Evolutionary conservation across 345 rosid species (phyloP), one percentile per base, ranked within the genome.

Genomic region (Luvunga scandens): DNA sequence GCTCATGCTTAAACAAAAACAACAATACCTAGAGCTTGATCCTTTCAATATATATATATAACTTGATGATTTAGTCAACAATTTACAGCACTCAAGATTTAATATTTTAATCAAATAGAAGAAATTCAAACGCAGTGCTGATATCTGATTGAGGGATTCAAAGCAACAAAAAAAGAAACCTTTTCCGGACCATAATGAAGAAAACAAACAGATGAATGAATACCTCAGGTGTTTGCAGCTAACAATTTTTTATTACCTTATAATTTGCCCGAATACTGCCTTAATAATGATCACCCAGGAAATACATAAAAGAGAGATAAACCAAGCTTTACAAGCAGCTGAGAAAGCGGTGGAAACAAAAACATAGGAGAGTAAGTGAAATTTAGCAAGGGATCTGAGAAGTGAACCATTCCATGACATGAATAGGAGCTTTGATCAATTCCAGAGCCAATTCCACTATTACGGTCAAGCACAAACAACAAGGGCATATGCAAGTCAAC

Each of bases 381-480:
- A 81, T 74, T 45, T 68, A 91, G 80, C 92, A 93, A 68, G 85
- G 92, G 73, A 89, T 91, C 85, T 91, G 84, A 30, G 86, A 85
- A 60, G 88, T 95, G 86, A 91, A 89, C 88, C 93, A 91, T 78
- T 85, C 80, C 89, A 91, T 87, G 73, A 90, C 91, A 81, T 83
- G 86, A 59, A 91, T 75, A 5, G 92, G 92, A 31, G 93, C 93
- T 86, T 90, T 85, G 75, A 91, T 81, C 89, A 93, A 82, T 72
- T 82, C 88, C 67, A 89, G 82, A n/a, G 94, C 90, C 7, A 87
- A 75, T 83, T 90, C 91, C 78, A 90, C 89, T 55, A 93, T 48
- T 9, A 90, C 33, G 65, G 90, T 90, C 77, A 89, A 77, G 80
- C 97, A 88, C 71, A 90, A 81, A 84, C 91, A 93, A 81, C 97